These are phyloP conservation scores for Chlamydomonas sp. DNA, from an alignment of 139 green algal genomes.

Conservation along the genomic window DNA sequence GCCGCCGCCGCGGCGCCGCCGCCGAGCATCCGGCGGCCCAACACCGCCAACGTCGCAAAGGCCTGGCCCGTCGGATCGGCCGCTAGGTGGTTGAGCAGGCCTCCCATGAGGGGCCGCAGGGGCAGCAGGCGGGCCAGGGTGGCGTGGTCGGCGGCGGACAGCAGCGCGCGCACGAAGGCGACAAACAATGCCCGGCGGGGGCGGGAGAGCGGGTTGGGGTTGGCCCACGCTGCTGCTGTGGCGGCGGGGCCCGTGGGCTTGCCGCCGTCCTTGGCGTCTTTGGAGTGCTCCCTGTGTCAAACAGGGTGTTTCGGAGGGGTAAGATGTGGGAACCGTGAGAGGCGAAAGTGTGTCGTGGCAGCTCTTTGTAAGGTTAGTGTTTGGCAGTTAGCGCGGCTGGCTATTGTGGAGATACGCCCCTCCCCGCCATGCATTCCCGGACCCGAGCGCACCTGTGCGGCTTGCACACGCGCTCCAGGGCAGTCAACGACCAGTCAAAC, in stretches of 20 bases:
- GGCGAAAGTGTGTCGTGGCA: not conserved
- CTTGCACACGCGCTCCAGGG: constrained; percentile 52
- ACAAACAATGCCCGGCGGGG: constrained; percentile 68
- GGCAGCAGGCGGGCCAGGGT: constrained; percentile 63
- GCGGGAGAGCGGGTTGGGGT: constrained; percentile 49
- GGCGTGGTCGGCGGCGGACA: constrained; percentile 35
- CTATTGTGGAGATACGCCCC: not conserved
- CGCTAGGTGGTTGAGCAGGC: constrained; percentile 65
- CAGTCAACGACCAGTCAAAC: constrained; percentile 69
- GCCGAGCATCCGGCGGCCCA: constrained; percentile 44
- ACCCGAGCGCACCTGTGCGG: constrained; percentile 17
- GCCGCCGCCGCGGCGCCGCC: constrained; percentile 9
- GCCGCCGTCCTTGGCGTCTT: constrained; percentile 7
- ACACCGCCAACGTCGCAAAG: not conserved
- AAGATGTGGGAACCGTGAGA: not conserved
- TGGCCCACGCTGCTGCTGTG: constrained; percentile 39
- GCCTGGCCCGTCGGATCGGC: constrained; percentile 54
- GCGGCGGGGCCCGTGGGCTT: not conserved
- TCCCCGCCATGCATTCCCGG: not conserved
- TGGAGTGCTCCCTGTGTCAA: not conserved
- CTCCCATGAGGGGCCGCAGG: constrained; percentile 51
- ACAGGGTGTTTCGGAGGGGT: not conserved
- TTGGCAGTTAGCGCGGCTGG: not conserved
- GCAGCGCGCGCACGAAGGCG: constrained; percentile 42
- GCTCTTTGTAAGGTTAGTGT: not conserved